A percentile compares a stretch with the other conserved stretches of the same genome.
Conservation (phyloP, 2,329 filamentous ascomycete species). For the Aureobasidium sp. region DNA sequence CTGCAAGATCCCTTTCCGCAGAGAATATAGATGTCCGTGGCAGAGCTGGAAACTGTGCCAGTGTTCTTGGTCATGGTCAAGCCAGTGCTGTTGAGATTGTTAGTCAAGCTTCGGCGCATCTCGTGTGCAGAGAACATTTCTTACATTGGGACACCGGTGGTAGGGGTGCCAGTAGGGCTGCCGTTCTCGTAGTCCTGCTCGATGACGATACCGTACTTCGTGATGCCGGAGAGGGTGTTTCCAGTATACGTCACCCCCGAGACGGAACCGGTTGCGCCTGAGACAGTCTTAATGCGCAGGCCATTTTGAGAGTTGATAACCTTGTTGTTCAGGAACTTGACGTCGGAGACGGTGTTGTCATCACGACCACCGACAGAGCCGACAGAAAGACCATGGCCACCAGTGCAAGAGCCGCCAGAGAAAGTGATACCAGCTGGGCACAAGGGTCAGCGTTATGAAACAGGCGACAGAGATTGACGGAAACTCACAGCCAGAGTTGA, state of each 20-base stretch:
- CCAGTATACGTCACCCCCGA: conserved; percentile 23
- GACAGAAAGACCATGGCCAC: conserved; percentile 50
- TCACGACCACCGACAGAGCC: conserved; percentile 48
- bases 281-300: conserved; percentile 50
- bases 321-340: conserved; percentile 43
- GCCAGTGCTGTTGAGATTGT: conserved; percentile 29
- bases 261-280: conserved; percentile 44
- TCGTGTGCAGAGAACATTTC: not conserved
- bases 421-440: conserved; percentile 32
- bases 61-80: conserved; percentile 40
- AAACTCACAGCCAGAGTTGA: conserved; percentile 28
- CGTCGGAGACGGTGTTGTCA: conserved; percentile 45
- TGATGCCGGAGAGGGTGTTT: conserved; percentile 45
- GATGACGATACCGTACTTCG: conserved; percentile 24
- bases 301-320: conserved; percentile 43
- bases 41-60: conserved; percentile 36
- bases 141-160: conserved; percentile 21
- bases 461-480: conserved; percentile 33
- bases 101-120: not conserved
- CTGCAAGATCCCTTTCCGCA: conserved; percentile 43
- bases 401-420: conserved; percentile 39
- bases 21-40: conserved; percentile 44
- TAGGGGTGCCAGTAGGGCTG: conserved; percentile 39
- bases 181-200: conserved; percentile 53
- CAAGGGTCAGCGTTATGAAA: conserved; percentile 27